Evolutionary conservation across 2,329 filamentous ascomycete species (phyloP).

Genomic region (Aspergillus nomiae): DNA sequence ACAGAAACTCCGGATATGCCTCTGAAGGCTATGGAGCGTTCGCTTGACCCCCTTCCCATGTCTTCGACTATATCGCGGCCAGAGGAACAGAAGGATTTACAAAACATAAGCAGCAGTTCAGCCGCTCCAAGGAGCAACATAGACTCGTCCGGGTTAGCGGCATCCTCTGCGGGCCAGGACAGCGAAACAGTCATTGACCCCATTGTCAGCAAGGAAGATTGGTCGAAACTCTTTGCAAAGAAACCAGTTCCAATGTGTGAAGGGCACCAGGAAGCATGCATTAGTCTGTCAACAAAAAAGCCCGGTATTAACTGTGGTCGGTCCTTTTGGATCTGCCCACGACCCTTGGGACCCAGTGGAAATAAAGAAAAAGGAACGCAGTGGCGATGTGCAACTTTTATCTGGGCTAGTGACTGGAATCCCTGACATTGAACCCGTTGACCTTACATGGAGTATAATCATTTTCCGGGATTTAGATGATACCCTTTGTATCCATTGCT

Average conservation of each 20-base stretch:
- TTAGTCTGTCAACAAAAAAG: constrained; percentile 83
- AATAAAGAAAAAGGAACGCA: constrained; percentile 80
- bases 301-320: constrained; percentile 76
- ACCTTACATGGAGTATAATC: not conserved
- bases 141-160: constrained; percentile 3
- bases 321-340: constrained; percentile 67
- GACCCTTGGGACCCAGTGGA: constrained; percentile 83
- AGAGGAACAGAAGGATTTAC: not conserved
- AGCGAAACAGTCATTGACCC: constrained; percentile 63
- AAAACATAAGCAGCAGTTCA: not conserved
- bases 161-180: constrained; percentile 26
- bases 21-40: not conserved
- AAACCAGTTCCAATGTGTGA: constrained; percentile 77
- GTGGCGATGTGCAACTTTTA: constrained; percentile 88
- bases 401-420: constrained; percentile 67
- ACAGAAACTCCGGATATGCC: too few species aligned
- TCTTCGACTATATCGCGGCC: not conserved
- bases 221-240: constrained; percentile 80
- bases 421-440: constrained; percentile 10
- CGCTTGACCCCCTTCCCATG: not conserved
- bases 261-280: constrained; percentile 79
- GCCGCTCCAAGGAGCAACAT: not conserved
- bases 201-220: constrained; percentile 74
- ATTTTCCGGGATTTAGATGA: not conserved
- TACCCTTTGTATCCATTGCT: not conserved